phyloP scores from a whole-genome alignment of 305 asterid species.

The Petunia hybrid region DNA sequence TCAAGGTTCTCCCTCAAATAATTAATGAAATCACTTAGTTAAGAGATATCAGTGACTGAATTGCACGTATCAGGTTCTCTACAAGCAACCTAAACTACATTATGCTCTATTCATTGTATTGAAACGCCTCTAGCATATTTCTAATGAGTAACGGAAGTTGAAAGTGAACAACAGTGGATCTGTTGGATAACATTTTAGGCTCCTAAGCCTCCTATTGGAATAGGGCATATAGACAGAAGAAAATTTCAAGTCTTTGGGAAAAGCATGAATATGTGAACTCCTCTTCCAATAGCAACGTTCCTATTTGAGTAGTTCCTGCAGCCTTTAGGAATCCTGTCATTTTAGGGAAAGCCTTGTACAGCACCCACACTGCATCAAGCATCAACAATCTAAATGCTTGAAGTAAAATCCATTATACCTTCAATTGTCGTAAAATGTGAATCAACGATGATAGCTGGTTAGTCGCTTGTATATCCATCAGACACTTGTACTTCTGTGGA shows the following conservation, averaged over 20 bases:
- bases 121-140: constrained; percentile 10
- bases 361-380: neutral
- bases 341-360: constrained; percentile 20
- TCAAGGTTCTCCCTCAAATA: constrained; percentile 18
- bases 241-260: neutral
- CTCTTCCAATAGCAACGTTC: constrained; percentile 25
- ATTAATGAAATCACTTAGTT: constrained; percentile 4
- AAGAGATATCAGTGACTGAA: constrained; percentile 27
- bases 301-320: neutral
- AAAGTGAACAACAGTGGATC: neutral
- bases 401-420: constrained; percentile 56
- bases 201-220: constrained; percentile 8
- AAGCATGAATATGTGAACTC: constrained; percentile 2
- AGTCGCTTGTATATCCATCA: constrained; percentile 81
- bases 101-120: constrained; percentile 12
- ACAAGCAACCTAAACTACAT: constrained; percentile 21
- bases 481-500: constrained; percentile 60
- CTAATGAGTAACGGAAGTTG: neutral
- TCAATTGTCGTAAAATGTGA: constrained; percentile 75
- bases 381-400: constrained; percentile 25
- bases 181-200: constrained; percentile 16
- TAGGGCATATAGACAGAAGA: constrained; percentile 23
- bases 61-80: constrained; percentile 9
- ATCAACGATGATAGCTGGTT: constrained; percentile 78
- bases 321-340: neutral